Base-by-base conservation (phyloP, 1,284 basidiomycete genomes). In the Farysia itapuensis region DNA sequence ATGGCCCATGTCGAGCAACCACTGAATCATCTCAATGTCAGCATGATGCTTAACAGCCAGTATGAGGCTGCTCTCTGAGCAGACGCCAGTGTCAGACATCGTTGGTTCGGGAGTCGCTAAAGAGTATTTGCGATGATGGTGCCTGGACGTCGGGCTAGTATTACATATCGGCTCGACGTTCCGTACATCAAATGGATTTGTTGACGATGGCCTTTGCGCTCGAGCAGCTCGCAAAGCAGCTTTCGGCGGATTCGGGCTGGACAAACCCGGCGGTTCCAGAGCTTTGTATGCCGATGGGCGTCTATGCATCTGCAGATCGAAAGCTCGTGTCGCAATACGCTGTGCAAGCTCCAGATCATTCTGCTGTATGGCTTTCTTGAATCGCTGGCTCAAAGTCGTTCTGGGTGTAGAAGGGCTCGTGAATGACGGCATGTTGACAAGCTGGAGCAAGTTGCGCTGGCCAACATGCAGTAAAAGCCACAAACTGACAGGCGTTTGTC, bases 1-100 rank as follows among this genome's bases (percentile, higher is more conserved):
- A 39, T 72, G 67, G 8, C 67, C 64, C 54, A 58, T 61, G 19
- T 70, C 64, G n/a, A 72, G 52, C 29, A 72, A 39, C 69, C 69
- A 72, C n/a, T 63, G 58, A 22, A 67, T 35, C 40, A 72, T 43
- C 32, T 65, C 67, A 13, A 68, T 43, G 24, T 60, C 53, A 9
- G 60, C 63, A 15, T 53, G 51, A 43, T 44, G 39, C 35, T 60
- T 58, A 39, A 72, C 43, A 2, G 69, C 69, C 14, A 70, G 39
- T n/a, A 60, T 35, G 16, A 72, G 45, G 35, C 58, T 61, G 4
- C 51, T 35, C 22, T 56, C 58, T 4, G 40, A 33, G 12, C n/a
- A n/a, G n/a, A 14, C 23, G 19, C 21, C 16, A 12, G 12, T n/a
- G 13, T 47, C 47, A 2, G 24, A 13, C n/a, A 40, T 22, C 4